Percentiles rank a stretch among this genome's conserved stretches.
Evolutionary conservation across 1,139 yeast genomes (phyloP).

Genomic region (Yueomyces sp.): DNA sequence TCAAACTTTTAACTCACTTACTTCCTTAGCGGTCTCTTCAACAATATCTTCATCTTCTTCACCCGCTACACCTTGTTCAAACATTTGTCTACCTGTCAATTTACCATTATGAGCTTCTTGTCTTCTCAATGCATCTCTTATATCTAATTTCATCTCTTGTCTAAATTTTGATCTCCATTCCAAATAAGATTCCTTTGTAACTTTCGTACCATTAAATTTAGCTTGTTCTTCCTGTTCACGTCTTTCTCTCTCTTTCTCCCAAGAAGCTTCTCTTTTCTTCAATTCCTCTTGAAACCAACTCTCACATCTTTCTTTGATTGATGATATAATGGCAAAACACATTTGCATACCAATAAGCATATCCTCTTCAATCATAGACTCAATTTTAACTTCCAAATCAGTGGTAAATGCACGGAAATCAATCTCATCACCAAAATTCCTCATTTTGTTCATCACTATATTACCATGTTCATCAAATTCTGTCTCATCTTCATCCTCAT

Average conservation of each 20-base stretch:
- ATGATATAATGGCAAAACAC: slow-evolving; percentile 64
- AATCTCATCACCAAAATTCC: slow-evolving; percentile 45
- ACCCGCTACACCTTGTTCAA: slow-evolving; percentile 76
- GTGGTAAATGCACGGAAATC: slow-evolving; percentile 39
- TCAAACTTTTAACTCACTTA: too few species aligned
- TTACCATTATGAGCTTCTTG: slow-evolving; percentile 57
- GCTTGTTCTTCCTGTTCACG: slow-evolving; percentile 65
- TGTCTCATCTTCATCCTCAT: slow-evolving; percentile 33
- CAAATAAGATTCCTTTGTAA: slow-evolving; percentile 57
- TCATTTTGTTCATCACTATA: slow-evolving; percentile 27
- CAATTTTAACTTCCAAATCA: slow-evolving; percentile 30
- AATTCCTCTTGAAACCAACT: slow-evolving; percentile 45
- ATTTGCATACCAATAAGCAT: slow-evolving; percentile 67
- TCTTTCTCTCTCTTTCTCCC: slow-evolving; percentile 44
- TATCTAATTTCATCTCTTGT: slow-evolving; percentile 39
- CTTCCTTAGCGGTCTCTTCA: background rate
- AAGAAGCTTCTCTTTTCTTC: slow-evolving; percentile 39
- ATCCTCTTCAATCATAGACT: slow-evolving; percentile 60
- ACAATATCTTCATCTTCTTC: slow-evolving; percentile 39
- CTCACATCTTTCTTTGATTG: slow-evolving; percentile 74
- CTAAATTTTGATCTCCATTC: slow-evolving; percentile 63
- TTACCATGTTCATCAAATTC: slow-evolving; percentile 35
- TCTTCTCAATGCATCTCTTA: slow-evolving; percentile 42
- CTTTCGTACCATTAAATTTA: slow-evolving; percentile 62
- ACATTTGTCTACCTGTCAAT: slow-evolving; percentile 77